Evolutionary conservation across 176 grass and related monocot genomes (phyloP).

Genomic region (Oryza glaberrima): DNA sequence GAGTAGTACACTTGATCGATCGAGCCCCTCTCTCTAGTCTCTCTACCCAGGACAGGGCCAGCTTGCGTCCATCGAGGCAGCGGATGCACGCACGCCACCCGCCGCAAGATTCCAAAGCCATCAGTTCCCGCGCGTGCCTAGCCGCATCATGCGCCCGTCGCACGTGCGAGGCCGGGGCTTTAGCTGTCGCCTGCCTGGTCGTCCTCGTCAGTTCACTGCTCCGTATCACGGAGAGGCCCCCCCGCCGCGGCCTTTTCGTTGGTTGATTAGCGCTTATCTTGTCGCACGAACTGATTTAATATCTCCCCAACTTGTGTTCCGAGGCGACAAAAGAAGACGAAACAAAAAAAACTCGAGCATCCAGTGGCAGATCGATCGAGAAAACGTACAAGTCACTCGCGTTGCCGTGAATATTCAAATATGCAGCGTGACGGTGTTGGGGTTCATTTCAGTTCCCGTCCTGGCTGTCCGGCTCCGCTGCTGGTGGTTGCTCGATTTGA

Average conservation of each 20-base stretch:
- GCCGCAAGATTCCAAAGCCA: constrained; percentile 37
- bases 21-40: neutral
- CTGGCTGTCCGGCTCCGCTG: neutral
- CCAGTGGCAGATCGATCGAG: neutral
- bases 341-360: neutral
- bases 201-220: neutral
- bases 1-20: neutral
- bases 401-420: constrained; percentile 1
- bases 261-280: neutral
- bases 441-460: neutral
- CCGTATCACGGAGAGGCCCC: neutral
- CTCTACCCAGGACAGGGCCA: neutral
- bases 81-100: constrained; percentile 3
- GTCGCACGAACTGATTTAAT: neutral
- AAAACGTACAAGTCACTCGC: neutral
- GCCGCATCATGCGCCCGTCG: neutral
- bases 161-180: constrained; percentile 24
- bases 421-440: neutral
- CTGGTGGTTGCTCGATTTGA: neutral
- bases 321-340: neutral
- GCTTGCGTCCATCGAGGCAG: constrained; percentile 25
- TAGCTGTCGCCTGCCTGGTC: constrained; percentile 22
- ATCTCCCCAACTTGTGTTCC: neutral
- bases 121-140: neutral
- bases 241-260: neutral